phyloP scores from a whole-genome alignment of 129 eudicot genomes.

The Ambrosia artemisiifolia region DNA sequence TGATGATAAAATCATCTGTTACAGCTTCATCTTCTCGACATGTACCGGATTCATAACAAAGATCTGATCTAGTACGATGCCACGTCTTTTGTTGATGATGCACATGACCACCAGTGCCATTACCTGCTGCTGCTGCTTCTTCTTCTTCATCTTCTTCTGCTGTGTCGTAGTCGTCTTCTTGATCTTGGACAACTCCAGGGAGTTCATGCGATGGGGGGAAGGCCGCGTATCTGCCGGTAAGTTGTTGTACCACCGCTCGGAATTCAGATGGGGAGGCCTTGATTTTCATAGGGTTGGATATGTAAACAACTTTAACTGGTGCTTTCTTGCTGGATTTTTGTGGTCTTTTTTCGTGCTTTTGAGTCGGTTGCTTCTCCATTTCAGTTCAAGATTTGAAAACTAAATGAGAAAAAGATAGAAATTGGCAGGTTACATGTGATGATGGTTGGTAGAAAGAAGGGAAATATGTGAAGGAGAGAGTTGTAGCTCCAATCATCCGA shows the following conservation, averaged over 20 bases:
- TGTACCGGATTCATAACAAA: background rate
- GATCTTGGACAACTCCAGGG: background rate
- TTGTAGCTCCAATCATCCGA: conserved; percentile 16
- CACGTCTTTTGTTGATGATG: conserved; percentile 7
- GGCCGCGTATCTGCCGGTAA: conserved; percentile 57
- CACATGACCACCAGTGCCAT: background rate
- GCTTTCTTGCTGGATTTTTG: conserved; percentile 34
- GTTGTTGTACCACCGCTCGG: conserved; percentile 65
- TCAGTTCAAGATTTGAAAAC: conserved; percentile 5
- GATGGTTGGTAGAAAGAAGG: conserved; percentile 1
- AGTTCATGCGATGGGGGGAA: conserved; percentile 8
- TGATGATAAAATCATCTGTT: conserved; percentile 8
- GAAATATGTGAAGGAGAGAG: conserved; percentile 12
- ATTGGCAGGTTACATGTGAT: conserved; percentile 19
- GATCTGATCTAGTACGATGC: conserved; percentile 1
- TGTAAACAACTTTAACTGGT: conserved; percentile 67
- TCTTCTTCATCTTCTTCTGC: background rate
- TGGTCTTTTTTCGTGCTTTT: conserved; percentile 18
- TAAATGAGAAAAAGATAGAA: background rate
- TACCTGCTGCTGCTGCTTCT: background rate
- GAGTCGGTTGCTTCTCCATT: conserved; percentile 46
- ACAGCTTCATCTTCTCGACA: conserved; percentile 10
- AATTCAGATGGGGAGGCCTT: conserved; percentile 63
- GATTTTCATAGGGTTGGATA: conserved; percentile 76
- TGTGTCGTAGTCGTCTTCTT: background rate